Evolutionary conservation across 371 early-diverging fungal species (phyloP), one percentile per base, ranked within the genome.

Genomic region (Choanephora cucurbitarum): DNA sequence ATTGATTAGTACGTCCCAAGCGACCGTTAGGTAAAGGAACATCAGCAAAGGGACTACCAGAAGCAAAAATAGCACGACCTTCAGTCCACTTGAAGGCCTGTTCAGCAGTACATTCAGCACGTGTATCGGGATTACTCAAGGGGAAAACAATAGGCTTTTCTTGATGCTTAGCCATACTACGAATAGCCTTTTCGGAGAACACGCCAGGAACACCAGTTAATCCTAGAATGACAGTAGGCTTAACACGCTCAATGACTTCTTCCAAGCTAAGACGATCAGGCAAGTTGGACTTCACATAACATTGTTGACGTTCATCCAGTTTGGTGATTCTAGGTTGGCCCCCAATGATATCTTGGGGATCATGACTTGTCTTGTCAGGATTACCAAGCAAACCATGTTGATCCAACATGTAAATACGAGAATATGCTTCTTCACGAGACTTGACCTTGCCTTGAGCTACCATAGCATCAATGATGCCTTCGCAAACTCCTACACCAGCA

Each of bases 401-500:
- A 54, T 84, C 82, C 54, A 83, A 44, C 81, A 82, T 82, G 68
- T 73, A 80, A 59, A 81, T 77, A 5, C 63, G 73, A 15, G 67
- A 60, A 56, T 81, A 80, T 1, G 80, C 83, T 40, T 83, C 86
- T 54, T 82, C 78, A 24, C 82, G 77, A 15, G 73, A 66, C 40
- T 72, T 75, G 52, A 80, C 80, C 1, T 54, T 59, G 52, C 83
- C 81, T 44, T 82, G 82, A 33, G 79, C 78, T 1, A 82, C 79
- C 79, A 85, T 82, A 47, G 78, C 75, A 55, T 83, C 82, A 28
- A 82, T 66, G 34, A 82, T 85, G 37, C 83, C 83, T 56, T 84
- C 85, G 49, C 85, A 83, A 5, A 85, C 84, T 64, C 87, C 87
- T 9, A 85, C 82, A 49, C 86, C 87, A 7, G 87, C 83, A 44